Base-by-base conservation (phyloP, 2,329 filamentous ascomycete genomes). In the Claviceps sorghi region DNA sequence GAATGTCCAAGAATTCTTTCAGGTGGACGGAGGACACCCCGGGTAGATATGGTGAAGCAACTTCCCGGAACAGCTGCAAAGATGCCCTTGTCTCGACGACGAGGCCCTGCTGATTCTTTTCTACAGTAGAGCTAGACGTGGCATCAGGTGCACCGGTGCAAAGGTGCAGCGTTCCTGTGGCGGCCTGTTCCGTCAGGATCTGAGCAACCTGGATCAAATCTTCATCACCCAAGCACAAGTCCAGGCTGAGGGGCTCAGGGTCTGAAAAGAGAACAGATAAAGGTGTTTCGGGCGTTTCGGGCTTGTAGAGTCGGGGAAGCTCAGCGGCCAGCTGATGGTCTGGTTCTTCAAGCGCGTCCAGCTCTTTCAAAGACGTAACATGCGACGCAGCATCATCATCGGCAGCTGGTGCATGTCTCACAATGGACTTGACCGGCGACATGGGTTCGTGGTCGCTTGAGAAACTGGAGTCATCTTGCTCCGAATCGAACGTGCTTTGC, bases 101-200 rank as follows among this genome's bases (percentile, higher is more conserved):
- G 19, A 79, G 59, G 40, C 71, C 67, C 21, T 72, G 70, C 1
- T 69, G 69, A 40, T 63, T 64, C 58, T 67, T 61, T 57, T 63
- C 57, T 56, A 63, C 57, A 42, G 65, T 52, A 49, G 58, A 58
- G n/a, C 49, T 48, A 34, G 54, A 51, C 17, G 52, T 54, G 11
- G 58, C 56, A 44, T 55, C 54, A 30, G 54, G 55, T 13, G 56
- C 60, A 4, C 60, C 58, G 47, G 58, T 61, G 34, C 55, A 60
- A 42, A 70, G 62, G 17, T 67, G 65, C 30, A 78, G 58, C 15
- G 62, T 69, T 1, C 80, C 76, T 10, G 73, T 78, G 2, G 79
- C 74, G 22, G 83, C 76, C 61, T 88, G 84, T 54, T 86, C 82
- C 2, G 82, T 82, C n/a, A 88, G 67, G 40, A 87, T 77, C 59